Percentiles rank a stretch among this genome's conserved stretches.
Evolutionary conservation across 2,329 filamentous ascomycete species (phyloP).

Genomic region (Escovopsis weberi): DNA sequence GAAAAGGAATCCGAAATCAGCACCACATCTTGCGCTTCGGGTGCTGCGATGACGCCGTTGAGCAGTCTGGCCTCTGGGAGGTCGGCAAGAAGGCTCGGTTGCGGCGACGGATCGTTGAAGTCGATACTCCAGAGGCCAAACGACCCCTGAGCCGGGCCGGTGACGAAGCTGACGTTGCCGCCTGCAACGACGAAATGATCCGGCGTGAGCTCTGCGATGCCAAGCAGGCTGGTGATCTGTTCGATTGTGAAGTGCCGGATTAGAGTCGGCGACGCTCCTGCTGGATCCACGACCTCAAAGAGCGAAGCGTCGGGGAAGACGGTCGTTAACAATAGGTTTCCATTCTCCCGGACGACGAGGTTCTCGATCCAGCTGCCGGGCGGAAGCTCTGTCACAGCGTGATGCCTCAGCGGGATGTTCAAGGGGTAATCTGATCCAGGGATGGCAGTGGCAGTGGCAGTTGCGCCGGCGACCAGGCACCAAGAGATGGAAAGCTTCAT

Average conservation of each 20-base stretch:
- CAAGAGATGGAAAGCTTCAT: background rate
- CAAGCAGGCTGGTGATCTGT: background rate
- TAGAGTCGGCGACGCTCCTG: background rate
- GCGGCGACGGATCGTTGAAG: background rate
- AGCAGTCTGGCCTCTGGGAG: slow-evolving; percentile 1
- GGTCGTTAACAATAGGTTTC: slow-evolving; percentile 5
- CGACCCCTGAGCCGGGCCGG: background rate
- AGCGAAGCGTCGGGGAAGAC: slow-evolving; percentile 4
- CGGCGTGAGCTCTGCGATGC: slow-evolving; percentile 1
- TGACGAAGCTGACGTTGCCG: slow-evolving; percentile 1
- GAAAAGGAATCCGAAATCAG: slow-evolving; percentile 2
- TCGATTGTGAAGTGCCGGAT: slow-evolving; percentile 2
- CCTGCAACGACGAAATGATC: slow-evolving; percentile 1
- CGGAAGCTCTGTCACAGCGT: background rate
- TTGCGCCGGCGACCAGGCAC: background rate
- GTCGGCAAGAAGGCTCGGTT: background rate
- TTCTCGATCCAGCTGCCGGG: slow-evolving; percentile 5
- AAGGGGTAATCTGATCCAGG: background rate
- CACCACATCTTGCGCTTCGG: background rate
- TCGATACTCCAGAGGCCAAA: slow-evolving; percentile 2
- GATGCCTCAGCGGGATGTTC: background rate
- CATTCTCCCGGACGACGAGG: slow-evolving; percentile 6
- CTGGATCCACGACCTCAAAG: slow-evolving; percentile 1
- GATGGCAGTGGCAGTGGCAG: background rate
- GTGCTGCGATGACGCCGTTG: slow-evolving; percentile 1